phyloP scores from a whole-genome alignment of 768 basidiomycete genomes.

The Naganishia antarctica region DNA sequence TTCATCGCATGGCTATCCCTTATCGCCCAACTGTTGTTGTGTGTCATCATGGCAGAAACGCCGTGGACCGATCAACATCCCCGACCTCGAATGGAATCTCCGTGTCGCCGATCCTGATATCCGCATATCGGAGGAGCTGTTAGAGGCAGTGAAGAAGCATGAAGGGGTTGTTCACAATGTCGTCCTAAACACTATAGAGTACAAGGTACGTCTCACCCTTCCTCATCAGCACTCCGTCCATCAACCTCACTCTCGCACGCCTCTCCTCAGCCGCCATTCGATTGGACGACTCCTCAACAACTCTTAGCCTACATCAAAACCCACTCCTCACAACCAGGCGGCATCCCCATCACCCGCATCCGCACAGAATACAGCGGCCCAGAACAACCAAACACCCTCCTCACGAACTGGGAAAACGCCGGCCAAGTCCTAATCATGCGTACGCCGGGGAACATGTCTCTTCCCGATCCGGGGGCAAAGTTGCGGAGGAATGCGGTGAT shows the following conservation, averaged over 20 bases:
- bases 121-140: constrained; percentile 7
- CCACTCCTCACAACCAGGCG: constrained; percentile 28
- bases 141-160: constrained; percentile 12
- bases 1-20: not conserved
- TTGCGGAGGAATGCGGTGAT: constrained; percentile 17
- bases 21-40: too few relatives aligned
- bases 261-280: constrained; percentile 18
- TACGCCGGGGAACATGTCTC: constrained; percentile 19
- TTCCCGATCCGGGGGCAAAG: constrained; percentile 25
- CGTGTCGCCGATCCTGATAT: constrained; percentile 17
- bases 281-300: constrained; percentile 5
- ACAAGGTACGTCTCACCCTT: constrained; percentile 21
- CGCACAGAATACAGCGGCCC: constrained; percentile 18
- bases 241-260: not conserved
- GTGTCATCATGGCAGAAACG: constrained; percentile 18
- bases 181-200: constrained; percentile 18
- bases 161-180: constrained; percentile 17
- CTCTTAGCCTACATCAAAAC: constrained; percentile 25
- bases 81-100: constrained; percentile 17
- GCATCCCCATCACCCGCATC: constrained; percentile 24
- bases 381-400: constrained; percentile 12
- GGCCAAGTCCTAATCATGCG: constrained; percentile 32
- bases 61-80: constrained; percentile 18
- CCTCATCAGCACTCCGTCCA: too few relatives aligned
- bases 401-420: constrained; percentile 22